These are phyloP conservation scores for Nakaseomyces glabratus DNA, from an alignment of 1,139 yeast genomes.

Conservation along the genomic window DNA sequence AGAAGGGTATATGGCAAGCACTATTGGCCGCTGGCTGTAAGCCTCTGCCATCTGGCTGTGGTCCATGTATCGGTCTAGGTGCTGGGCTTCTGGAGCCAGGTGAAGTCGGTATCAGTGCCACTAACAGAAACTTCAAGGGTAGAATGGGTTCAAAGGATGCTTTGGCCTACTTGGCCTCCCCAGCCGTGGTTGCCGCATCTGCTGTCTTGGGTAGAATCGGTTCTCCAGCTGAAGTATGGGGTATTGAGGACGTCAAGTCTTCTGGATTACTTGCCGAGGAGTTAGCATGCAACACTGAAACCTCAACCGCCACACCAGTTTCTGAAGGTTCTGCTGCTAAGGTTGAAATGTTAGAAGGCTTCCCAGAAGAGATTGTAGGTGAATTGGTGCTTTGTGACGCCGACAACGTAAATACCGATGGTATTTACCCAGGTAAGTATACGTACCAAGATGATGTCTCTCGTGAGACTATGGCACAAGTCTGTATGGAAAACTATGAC, in stretches of 20 bases:
- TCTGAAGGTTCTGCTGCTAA: slow-evolving; percentile 35
- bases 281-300: slow-evolving; percentile 22
- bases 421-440: slow-evolving; percentile 97
- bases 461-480: slow-evolving; percentile 92
- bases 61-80: slow-evolving; percentile 98
- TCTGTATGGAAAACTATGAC: slow-evolving; percentile 98
- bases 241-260: slow-evolving; percentile 29
- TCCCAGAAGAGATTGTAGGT: slow-evolving; percentile 82
- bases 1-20: slow-evolving; percentile 83
- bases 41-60: slow-evolving; percentile 97
- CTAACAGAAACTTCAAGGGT: slow-evolving; percentile 96
- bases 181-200: slow-evolving; percentile 97
- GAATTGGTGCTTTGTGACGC: slow-evolving; percentile 94
- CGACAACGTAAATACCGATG: slow-evolving; percentile 96
- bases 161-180: slow-evolving; percentile 89
- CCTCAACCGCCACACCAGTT: slow-evolving; percentile 24
- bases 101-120: slow-evolving; percentile 96
- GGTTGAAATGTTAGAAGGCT: slow-evolving; percentile 74
- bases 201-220: slow-evolving; percentile 91
- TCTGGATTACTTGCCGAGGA: slow-evolving; percentile 31
- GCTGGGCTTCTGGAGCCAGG: slow-evolving; percentile 89
- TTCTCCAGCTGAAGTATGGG: slow-evolving; percentile 77
- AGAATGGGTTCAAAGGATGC: slow-evolving; percentile 99
- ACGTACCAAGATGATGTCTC: slow-evolving; percentile 97
- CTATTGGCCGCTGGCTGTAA: slow-evolving; percentile 87